These are phyloP conservation scores for Rubia tinctorum DNA, from an alignment of 305 asterid genomes.

Conservation along the genomic window DNA sequence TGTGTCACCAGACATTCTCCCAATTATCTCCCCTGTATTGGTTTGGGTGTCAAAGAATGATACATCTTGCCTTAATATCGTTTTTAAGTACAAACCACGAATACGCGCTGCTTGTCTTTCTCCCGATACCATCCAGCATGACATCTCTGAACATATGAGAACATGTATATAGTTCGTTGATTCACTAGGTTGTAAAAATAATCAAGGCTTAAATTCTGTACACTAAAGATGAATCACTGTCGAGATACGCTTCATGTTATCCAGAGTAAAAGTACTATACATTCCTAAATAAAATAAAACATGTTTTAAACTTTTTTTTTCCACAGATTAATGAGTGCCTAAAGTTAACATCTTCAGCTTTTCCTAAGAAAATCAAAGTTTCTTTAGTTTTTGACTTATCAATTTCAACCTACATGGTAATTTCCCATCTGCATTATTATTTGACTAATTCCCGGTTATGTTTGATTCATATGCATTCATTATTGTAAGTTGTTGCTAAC, in stretches of 20 bases:
- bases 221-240: no score
- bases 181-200: background rate
- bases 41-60: constrained; percentile 84
- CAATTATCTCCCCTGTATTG: constrained; percentile 70
- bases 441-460: background rate
- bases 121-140: constrained; percentile 86
- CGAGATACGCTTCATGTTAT: background rate
- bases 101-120: constrained; percentile 81
- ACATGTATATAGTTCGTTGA: background rate
- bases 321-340: no score
- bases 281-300: background rate
- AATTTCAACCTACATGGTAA: background rate
- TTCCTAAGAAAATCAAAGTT: background rate
- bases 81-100: constrained; percentile 62
- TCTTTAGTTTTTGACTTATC: background rate
- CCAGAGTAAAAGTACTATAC: background rate
- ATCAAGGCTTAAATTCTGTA: background rate
- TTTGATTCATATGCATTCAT: background rate
- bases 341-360: background rate
- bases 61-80: constrained; percentile 77
- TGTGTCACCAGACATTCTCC: constrained; percentile 91
- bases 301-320: background rate
- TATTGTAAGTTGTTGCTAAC: background rate
- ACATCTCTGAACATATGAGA: constrained; percentile 46
- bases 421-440: background rate